phyloP scores from a whole-genome alignment of 2,329 filamentous ascomycete species.

The Alternaria sp. region DNA sequence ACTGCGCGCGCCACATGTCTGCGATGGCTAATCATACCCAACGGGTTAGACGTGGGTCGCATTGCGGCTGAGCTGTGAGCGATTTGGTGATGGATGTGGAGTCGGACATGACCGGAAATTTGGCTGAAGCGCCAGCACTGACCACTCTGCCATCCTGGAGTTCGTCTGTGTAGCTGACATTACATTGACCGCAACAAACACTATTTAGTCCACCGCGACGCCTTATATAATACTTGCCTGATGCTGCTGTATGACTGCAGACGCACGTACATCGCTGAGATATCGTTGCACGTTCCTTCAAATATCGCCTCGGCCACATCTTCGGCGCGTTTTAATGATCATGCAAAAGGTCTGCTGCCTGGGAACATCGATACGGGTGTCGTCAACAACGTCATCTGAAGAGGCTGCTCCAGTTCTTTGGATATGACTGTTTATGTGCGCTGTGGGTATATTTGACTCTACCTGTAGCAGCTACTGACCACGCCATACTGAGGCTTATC shows the following conservation, averaged over 20 bases:
- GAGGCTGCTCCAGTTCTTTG: background rate
- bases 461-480: background rate
- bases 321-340: background rate
- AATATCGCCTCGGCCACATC: background rate
- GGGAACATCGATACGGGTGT: background rate
- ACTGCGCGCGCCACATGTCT: constrained; percentile 22
- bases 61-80: constrained; percentile 27
- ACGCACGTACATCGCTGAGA: background rate
- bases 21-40: constrained; percentile 13
- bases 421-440: background rate
- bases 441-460: background rate
- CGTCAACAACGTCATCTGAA: background rate
- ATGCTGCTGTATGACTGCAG: background rate
- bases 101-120: constrained; percentile 6
- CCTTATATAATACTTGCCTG: background rate
- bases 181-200: background rate
- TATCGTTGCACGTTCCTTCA: background rate
- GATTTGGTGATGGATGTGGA: constrained; percentile 8
- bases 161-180: background rate
- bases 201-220: no score
- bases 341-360: background rate
- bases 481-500: background rate
- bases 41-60: constrained; percentile 16
- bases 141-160: background rate
- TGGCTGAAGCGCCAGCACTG: constrained; percentile 9